Evolutionary conservation across 192 early-diverging fungal genomes (phyloP), one percentile per base, ranked within the genome.

Genomic region (Coemansia nantahalensis): DNA sequence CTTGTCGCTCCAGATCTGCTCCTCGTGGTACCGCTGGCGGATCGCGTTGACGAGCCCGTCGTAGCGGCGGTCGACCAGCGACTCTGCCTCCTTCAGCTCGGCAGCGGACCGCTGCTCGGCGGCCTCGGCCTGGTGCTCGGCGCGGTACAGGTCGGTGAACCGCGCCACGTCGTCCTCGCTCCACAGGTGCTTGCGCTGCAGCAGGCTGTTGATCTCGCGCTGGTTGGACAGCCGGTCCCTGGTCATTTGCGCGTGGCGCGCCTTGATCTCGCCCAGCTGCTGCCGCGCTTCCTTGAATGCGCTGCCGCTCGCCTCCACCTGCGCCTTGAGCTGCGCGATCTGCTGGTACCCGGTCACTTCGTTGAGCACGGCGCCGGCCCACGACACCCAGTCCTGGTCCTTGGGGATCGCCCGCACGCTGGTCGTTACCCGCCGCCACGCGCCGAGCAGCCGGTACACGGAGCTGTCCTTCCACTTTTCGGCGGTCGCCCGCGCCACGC

Each of bases 1-100:
- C 74, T 90, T 90, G 69, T 90, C 89, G 63, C 86, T 87, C 89
- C 89, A 90, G 21, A 90, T 65, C 52, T 90, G 89, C 39, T 90
- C 89, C 58, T 89, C 89, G 45, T 90, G 89, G 58, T 90, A 90
- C 15, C 89, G 68, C 43, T 84, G 78, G 58, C 84, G 83, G n/a
- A 90, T 90, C 1, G 83, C 76, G 18, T 63, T 71, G 2, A 83
- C 86, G 34, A 90, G 49, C 23, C 72, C 79, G 18, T 81, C 68
- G 28, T 85, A 90, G 11, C 76, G 74, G 22, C 63, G 58, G 17
- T 90, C 89, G 26, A 88, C 85, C 14, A 80, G 51, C 21, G 78
- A 57, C 43, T 90, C 89, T 0, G 72, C 65, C 17, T 77, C 68
- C 23, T 65, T 64, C 31, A 82, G 81, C 45, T 72, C 62, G n/a